A percentile compares a stretch with the other conserved stretches of the same genome.
phyloP scores from a whole-genome alignment of 2,329 filamentous ascomycete species.

The Neonectria faginata region DNA sequence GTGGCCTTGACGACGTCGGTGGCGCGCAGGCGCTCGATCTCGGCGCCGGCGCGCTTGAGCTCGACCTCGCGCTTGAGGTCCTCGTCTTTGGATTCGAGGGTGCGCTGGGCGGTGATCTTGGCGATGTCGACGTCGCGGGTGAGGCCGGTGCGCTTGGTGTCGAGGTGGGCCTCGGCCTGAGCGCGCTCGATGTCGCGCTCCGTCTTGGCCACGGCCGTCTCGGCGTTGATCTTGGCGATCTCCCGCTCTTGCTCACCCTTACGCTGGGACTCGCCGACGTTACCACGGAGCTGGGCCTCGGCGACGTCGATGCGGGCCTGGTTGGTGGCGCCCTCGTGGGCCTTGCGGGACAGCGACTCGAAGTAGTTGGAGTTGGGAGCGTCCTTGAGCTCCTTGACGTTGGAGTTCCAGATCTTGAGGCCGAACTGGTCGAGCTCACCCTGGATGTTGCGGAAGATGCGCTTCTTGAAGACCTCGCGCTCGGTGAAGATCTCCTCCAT shows the following conservation, averaged over 20 bases:
- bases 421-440: slow-evolving; percentile 85
- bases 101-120: slow-evolving; percentile 77
- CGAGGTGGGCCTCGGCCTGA: slow-evolving; percentile 79
- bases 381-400: slow-evolving; percentile 89
- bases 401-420: slow-evolving; percentile 76
- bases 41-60: slow-evolving; percentile 80
- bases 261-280: slow-evolving; percentile 82
- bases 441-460: slow-evolving; percentile 81
- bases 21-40: slow-evolving; percentile 83
- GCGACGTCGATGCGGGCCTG: slow-evolving; percentile 78
- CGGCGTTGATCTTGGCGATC: slow-evolving; percentile 88
- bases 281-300: slow-evolving; percentile 73
- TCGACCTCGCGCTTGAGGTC: slow-evolving; percentile 85
- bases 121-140: slow-evolving; percentile 80
- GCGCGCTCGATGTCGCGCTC: slow-evolving; percentile 86
- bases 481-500: slow-evolving; percentile 91
- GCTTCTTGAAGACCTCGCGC: slow-evolving; percentile 80
- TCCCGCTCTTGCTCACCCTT: slow-evolving; percentile 85
- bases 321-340: slow-evolving; percentile 86
- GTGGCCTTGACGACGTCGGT: slow-evolving; percentile 82
- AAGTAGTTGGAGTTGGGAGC: slow-evolving; percentile 87
- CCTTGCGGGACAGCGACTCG: slow-evolving; percentile 82
- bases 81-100: slow-evolving; percentile 80
- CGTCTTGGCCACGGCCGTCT: slow-evolving; percentile 86
- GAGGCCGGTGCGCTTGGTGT: slow-evolving; percentile 78